Evolutionary conservation across 1,139 yeast genomes (phyloP), one percentile per base, ranked within the genome.

Genomic region (Sugiyamaella paludigena): DNA sequence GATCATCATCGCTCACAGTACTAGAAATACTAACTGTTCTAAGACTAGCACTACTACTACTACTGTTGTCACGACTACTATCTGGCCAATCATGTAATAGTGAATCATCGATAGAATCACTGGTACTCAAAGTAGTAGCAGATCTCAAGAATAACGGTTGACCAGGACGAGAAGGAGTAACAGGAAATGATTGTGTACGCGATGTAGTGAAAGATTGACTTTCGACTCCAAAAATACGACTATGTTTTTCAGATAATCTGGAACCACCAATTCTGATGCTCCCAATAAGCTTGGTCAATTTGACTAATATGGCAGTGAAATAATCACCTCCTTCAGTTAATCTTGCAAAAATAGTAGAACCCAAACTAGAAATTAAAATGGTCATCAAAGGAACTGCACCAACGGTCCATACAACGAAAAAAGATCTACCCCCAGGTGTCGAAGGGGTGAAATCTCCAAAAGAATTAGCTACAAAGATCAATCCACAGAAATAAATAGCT

Each of bases 371-470:
- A 33, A 88, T 80, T 43, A 88, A 72, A 13, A 84, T 83, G 0
- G 96, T 85, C 94, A 88, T 87, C 52, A 87, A 71, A 0, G 96
- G 96, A 12, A 88, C 84, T 0, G 96, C 95, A 6, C 81, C 72
- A 19, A 87, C 65, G 0, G 91, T 84, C 95, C 96, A 88, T 3
- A 80, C 67, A 9, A 86, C 80, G 60, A 87, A 88, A 57, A 87
- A 80, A 0, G 83, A 78, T 40, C 86, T 69, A 0, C 95, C 95
- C 7, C 86, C 81, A 1, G 81, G 68, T 0, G 83, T 66, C 2
- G 50, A 53, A 0, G 95, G 95, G 0, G 81, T 73, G 58, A 71
- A 82, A 59, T 84, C 91, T 29, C 96, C 96, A 66, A 85, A 87
- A 0, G 96, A 96, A 50, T 88, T 84, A 0, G 96, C 87, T 27